Base-by-base conservation (phyloP, 106 monocot genomes). In the Cymbidium sinense region DNA sequence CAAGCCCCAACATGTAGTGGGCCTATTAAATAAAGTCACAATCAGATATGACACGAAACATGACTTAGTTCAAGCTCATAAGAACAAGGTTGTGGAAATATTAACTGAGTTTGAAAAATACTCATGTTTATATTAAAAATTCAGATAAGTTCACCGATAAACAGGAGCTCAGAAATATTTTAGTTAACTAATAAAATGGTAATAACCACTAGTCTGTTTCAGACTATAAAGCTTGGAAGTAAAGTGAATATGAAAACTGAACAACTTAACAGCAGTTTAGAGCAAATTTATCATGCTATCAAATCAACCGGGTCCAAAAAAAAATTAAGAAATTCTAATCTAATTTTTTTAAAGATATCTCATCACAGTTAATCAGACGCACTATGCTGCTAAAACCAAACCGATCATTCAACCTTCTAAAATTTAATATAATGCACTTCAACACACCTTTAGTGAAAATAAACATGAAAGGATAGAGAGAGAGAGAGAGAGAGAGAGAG, bases 1-100 rank as follows among this genome's bases (percentile, higher is more conserved):
- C 83, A 76, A 83, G 81, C 19, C 93, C 93, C 75, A 94, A 70
- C 83, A 94, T 50, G 70, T 87, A 91, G 70, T 91, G 88, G 29
- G 84, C 90, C 93, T 94, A 78, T 31, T 21, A 36, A 51, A 72
- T 43, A 10, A 80, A 76, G 33, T 21, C 39, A 75, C 12, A 4
- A 75, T 36, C 37, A 77, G 58, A 11, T 35, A 77, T 33, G 64
- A 71, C 15, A 8, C 25, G 1, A 27, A 72, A 23, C 34, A 39
- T 72, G 71, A 72, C 71, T 20, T 72, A 10, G n/a, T 8, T 23
- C 35, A 18, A 70, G 8, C 74, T 44, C 0, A 44, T 28, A 74
- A 44, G n/a, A 74, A 11, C 73, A 44, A 9, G 7, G 37, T 1
- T 71, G 19, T 21, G n/a, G 9, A 71, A 71, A 67, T 67, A 64